phyloP scores from a whole-genome alignment of 192 early-diverging fungal species.

The Geranomyces variabilis region DNA sequence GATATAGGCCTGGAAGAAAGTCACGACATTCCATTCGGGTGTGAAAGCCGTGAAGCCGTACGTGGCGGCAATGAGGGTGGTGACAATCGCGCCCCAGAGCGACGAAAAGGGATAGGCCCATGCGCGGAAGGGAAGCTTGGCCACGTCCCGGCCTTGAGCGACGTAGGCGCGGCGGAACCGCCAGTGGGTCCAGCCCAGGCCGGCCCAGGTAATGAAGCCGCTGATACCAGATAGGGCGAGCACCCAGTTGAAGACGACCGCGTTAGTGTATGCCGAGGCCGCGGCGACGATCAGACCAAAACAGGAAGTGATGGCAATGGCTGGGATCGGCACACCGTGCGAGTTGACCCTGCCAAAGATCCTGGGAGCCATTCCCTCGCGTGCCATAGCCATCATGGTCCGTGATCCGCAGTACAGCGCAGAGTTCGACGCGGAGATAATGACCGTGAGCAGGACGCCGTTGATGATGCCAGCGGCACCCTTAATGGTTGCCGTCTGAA shows the following conservation, averaged over 20 bases:
- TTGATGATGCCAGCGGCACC: constrained; percentile 71
- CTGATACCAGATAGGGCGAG: constrained; percentile 34
- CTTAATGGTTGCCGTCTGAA: constrained; percentile 57
- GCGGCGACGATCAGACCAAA: constrained; percentile 66
- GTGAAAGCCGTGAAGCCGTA: constrained; percentile 15
- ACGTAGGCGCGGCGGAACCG: constrained; percentile 44
- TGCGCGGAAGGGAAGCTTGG: constrained; percentile 39
- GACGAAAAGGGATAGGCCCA: constrained; percentile 29
- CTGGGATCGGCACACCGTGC: constrained; percentile 67
- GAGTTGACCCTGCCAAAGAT: constrained; percentile 48
- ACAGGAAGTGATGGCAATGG: constrained; percentile 55
- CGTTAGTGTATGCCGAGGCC: constrained; percentile 55
- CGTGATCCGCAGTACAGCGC: constrained; percentile 72
- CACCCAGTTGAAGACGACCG: constrained; percentile 50
- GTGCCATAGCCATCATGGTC: constrained; percentile 63
- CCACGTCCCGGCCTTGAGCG: constrained; percentile 39
- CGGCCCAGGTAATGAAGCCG: constrained; percentile 43
- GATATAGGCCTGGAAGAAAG: constrained; percentile 3
- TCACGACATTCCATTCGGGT: neutral
- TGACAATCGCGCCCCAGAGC: constrained; percentile 21
- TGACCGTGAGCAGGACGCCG: constrained; percentile 68
- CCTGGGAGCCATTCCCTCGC: constrained; percentile 65
- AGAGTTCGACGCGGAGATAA: constrained; percentile 76
- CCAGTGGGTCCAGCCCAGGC: constrained; percentile 42
- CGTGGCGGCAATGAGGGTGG: constrained; percentile 21